These are phyloP conservation scores for Amphibolis antarctica DNA, from an alignment of 106 monocot genomes.

Conservation along the genomic window DNA sequence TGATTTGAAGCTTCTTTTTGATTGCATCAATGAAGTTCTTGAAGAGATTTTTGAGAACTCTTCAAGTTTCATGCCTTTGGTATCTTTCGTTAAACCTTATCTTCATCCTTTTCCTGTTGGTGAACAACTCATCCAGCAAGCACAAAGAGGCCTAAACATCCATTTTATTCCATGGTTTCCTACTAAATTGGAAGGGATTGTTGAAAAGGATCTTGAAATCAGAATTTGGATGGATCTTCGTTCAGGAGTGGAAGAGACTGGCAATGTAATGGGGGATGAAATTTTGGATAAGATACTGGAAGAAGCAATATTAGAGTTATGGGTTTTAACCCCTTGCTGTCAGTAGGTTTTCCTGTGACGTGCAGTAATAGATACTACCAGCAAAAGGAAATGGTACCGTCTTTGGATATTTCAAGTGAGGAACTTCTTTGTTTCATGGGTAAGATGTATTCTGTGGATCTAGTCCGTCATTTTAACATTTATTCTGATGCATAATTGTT, in stretches of 20 bases:
- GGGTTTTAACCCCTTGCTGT: conserved; percentile 8
- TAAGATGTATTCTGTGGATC: not conserved
- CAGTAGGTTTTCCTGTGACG: not conserved
- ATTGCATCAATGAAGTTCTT: conserved; percentile 63
- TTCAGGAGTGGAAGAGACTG: conserved; percentile 23
- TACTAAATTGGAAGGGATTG: conserved; percentile 40
- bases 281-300: conserved; percentile 57
- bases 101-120: conserved; percentile 21
- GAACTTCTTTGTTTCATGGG: not conserved
- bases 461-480: not conserved
- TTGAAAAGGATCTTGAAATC: conserved; percentile 40
- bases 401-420: too few relatives aligned
- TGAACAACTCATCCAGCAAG: conserved; percentile 32
- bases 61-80: conserved; percentile 26
- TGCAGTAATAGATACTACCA: not conserved
- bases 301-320: conserved; percentile 57
- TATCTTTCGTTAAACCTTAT: conserved; percentile 22
- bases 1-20: conserved; percentile 65
- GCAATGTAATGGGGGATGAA: conserved; percentile 24
- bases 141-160: conserved; percentile 31
- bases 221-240: conserved; percentile 48
- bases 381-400: not conserved
- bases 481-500: not conserved
- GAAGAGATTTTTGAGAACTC: conserved; percentile 34
- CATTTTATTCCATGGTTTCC: conserved; percentile 24